A percentile compares a stretch with the other conserved stretches of the same genome.
Conservation (phyloP, 2,329 filamentous ascomycete genomes). For the Parascedosporium putredinis region DNA sequence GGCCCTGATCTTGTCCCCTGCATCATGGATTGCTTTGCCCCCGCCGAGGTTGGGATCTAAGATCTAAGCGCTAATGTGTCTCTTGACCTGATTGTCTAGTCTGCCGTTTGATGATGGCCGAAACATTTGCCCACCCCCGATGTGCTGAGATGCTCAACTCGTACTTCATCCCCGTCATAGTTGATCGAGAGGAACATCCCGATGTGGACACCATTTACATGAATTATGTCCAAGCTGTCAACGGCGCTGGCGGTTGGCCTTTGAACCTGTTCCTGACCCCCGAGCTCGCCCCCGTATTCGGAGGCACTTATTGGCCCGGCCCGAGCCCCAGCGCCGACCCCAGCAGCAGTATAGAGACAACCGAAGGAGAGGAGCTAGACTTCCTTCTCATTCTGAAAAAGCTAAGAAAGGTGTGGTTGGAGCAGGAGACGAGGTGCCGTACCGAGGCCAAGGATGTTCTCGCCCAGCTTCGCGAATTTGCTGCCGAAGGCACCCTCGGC, state of each 20-base stretch:
- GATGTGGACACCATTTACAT: constrained; percentile 95
- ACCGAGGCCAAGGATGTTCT: constrained; percentile 77
- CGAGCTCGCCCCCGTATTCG: constrained; percentile 86
- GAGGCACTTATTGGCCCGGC: constrained; percentile 90
- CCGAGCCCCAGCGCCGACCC: constrained; percentile 44
- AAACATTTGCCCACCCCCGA: constrained; percentile 77
- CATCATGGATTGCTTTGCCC: neutral
- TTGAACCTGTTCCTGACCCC: constrained; percentile 95
- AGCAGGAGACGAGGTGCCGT: constrained; percentile 73
- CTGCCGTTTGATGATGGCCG: constrained; percentile 84
- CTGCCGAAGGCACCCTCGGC: constrained; percentile 70
- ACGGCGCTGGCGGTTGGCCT: constrained; percentile 84
- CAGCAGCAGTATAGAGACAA: constrained; percentile 25
- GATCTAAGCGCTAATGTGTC: no score
- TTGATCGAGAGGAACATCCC: constrained; percentile 88
- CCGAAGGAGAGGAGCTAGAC: constrained; percentile 44
- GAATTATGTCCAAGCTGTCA: constrained; percentile 95
- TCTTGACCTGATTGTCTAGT: constrained; percentile 31
- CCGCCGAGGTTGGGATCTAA: constrained; percentile 13
- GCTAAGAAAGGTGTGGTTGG: constrained; percentile 63
- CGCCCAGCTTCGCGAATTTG: constrained; percentile 72
- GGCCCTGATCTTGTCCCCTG: no score
- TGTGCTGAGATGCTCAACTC: constrained; percentile 76
- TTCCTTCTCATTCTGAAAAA: constrained; percentile 79
- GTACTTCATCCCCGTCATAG: constrained; percentile 80